Conservation (phyloP, 345 rosid genomes). For the Salix viminalis region DNA sequence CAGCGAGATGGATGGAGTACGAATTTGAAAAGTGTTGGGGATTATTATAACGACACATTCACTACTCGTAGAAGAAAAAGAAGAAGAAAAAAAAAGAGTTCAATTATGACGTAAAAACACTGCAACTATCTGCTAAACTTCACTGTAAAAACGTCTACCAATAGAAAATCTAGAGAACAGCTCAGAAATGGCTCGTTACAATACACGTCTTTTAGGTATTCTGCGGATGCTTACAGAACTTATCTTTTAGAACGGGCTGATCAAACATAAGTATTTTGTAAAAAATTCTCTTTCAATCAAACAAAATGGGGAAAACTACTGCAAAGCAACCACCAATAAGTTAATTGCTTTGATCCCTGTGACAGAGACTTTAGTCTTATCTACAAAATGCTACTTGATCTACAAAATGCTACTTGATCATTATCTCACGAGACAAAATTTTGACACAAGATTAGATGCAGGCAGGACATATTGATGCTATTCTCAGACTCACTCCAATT, state of each 20-base stretch:
- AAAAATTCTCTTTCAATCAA: neutral
- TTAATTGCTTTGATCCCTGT: constrained; percentile 9
- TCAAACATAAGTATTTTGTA: neutral
- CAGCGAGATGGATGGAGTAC: too few relatives aligned
- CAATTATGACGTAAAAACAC: neutral
- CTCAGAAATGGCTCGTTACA: neutral
- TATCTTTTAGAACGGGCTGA: neutral
- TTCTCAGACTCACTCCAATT: constrained; percentile 60
- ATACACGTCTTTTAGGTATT: neutral
- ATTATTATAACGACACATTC: too few relatives aligned
- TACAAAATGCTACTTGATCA: constrained; percentile 27
- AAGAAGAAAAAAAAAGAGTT: neutral
- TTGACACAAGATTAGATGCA: neutral
- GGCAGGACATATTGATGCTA: constrained; percentile 9
- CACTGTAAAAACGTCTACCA: neutral
- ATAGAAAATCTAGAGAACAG: neutral
- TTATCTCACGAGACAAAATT: constrained; percentile 7
- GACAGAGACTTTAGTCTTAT: constrained; percentile 11
- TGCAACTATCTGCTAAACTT: neutral
- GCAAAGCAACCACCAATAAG: constrained; percentile 13
- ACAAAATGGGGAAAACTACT: neutral
- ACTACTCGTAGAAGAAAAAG: too few relatives aligned
- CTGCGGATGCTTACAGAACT: neutral
- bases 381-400: constrained; percentile 30
- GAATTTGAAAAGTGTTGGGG: too few relatives aligned